Base-by-base conservation (phyloP, 495 filamentous ascomycete genomes). In the Podospora comata region DNA sequence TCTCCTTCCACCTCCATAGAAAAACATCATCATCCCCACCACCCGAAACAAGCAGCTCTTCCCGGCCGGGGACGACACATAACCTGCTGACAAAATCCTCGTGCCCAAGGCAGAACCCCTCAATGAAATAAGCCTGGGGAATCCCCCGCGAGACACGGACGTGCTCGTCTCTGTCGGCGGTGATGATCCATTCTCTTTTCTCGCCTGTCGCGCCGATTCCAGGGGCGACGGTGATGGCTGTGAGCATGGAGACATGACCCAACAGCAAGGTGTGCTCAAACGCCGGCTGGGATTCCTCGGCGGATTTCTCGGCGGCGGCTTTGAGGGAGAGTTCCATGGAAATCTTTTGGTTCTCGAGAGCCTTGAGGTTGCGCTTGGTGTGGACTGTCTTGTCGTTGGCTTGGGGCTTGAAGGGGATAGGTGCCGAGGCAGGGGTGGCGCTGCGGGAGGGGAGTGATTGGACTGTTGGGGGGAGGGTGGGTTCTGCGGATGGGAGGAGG, bases 121-220 rank as follows among this genome's bases (percentile, higher is more conserved):
- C 95, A 75, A 97, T 96, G 68, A 98, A 80, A 74, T 96, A 90
- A 3, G 90, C 82, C 78, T 98, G 92, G 6, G 94, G 93, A 20
- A 88, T 80, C 4, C 89, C 91, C 66, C 95, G 85, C 28, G 94
- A 95, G 9, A 99, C 84, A 64, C 95, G 92, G 72, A 99, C 97
- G 76, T 98, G 96, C 82, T 99, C 95, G 81, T 99, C 95, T 65
- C 95, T 88, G 80, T 99, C 95, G 20, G 89, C 90, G 7, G 93
- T 96, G 70, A 99, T 75, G 69, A 98, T 90, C 75, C 94, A 97
- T 56, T 77, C 81, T 63, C 87, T 80, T 4, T 6, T 2, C 3
- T 26, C 59, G 44, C 44, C 3, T 13, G 59, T 44, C 6, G n/a
- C 19, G 11, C 27, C 27, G 61, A 44, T 32, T 3, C 18, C 11